Evolutionary conservation across 2,329 filamentous ascomycete species (phyloP), one percentile per base, ranked within the genome.

Genomic region (Dendrostoma leiphaemia): DNA sequence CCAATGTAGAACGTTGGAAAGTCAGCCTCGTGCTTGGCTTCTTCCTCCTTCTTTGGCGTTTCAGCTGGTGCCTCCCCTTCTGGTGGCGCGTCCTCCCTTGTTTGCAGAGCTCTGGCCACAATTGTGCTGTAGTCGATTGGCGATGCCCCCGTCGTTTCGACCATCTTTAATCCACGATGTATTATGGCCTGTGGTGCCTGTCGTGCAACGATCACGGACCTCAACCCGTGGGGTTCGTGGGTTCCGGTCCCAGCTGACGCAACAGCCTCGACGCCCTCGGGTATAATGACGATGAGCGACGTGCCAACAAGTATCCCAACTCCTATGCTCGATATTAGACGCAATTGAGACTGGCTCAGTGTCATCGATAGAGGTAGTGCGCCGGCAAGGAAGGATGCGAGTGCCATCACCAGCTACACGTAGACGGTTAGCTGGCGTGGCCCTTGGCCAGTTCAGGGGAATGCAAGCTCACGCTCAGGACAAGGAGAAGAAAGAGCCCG

Each of bases 241-340:
- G 69, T 59, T 6, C 68, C 62, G 54, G 74, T 68, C 2, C 73
- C 70, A 3, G 80, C 74, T 13, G 79, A 85, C 62, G 94, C 90
- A 54, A 97, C 81, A 3, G 94, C 93, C 68, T 97, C 92, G 56
- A 97, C 87, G 34, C 94, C 94, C 71, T 99, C 94, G 1, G 94
- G 94, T 64, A 99, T 96, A 66, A 99, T 97, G 29, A 99, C 91
- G 60, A 97, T 93, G 60, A 99, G 81, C 1, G 93, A 93, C 26
- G 94, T 97, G 32, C 94, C 94, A 15, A 99, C 92, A 8, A 99
- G 78, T 48, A 99, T 89, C 41, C 94, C 94, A 70, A 96, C 91
- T 50, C 94, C 94, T 68, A 97, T 83, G 54, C 91, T 92, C 21
- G 93, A 95, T 67, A 97, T 89, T 47, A 96, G 77, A 66, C 93